Conservation (phyloP, 2,329 filamentous ascomycete species). For the Cladophialophora exuberans region DNA sequence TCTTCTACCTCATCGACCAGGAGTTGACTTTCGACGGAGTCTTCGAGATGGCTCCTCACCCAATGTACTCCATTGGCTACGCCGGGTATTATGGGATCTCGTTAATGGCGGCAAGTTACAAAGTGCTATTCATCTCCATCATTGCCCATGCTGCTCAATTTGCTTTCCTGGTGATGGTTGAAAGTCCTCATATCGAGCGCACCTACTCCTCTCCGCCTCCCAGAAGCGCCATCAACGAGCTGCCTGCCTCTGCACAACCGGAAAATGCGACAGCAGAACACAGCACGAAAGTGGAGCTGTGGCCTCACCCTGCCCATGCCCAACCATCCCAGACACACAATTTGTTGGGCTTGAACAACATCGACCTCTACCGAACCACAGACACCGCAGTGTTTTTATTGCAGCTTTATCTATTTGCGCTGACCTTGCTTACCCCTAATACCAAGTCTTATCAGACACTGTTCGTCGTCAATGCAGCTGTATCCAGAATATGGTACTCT, state of each 20-base stretch:
- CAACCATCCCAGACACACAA: conserved; percentile 76
- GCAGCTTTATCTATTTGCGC: conserved; percentile 71
- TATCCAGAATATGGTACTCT: conserved; percentile 91
- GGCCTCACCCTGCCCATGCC: conserved; percentile 37
- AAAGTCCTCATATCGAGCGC: conserved; percentile 97
- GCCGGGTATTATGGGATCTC: conserved; percentile 98
- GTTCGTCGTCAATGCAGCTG: conserved; percentile 77
- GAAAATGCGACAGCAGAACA: conserved; percentile 42
- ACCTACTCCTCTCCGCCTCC: conserved; percentile 91
- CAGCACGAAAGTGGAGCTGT: conserved; percentile 34
- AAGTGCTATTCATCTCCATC: conserved; percentile 95
- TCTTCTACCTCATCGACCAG: conserved; percentile 98
- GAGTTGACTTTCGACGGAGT: conserved; percentile 97
- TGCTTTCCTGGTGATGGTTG: conserved; percentile 85
- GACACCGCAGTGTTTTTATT: conserved; percentile 81
- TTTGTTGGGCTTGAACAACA: conserved; percentile 77
- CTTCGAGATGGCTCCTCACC: conserved; percentile 97
- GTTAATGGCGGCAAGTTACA: conserved; percentile 96
- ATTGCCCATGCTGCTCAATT: conserved; percentile 93
- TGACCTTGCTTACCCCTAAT: conserved; percentile 76
- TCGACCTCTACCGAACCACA: conserved; percentile 85
- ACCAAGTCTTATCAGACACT: conserved; percentile 74
- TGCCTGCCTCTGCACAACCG: conserved; percentile 39
- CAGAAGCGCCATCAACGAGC: conserved; percentile 40
- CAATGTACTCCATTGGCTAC: conserved; percentile 98